These are phyloP conservation scores for Malus orientalis DNA, from an alignment of 306 rosid species.

Conservation along the genomic window DNA sequence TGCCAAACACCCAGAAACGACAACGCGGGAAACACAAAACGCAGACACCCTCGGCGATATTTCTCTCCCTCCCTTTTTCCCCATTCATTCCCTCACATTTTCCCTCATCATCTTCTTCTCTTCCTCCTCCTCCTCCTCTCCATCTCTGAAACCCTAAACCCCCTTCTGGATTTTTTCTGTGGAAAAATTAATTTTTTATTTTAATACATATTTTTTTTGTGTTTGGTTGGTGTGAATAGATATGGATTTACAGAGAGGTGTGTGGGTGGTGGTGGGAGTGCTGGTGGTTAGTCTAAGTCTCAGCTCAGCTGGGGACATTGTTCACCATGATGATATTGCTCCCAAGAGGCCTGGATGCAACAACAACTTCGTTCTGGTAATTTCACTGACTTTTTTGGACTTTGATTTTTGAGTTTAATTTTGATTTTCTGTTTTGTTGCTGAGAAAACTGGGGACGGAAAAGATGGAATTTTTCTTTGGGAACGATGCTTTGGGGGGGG, in stretches of 20 bases:
- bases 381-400: background rate
- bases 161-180: background rate
- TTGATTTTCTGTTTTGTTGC: constrained; percentile 15
- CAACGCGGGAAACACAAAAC: constrained; percentile 15
- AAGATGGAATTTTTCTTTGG: background rate
- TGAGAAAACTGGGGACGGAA: constrained; percentile 15
- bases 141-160: constrained; percentile 26
- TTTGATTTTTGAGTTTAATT: background rate
- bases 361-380: constrained; percentile 90
- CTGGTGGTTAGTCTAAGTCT: constrained; percentile 30
- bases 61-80: constrained; percentile 1
- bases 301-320: constrained; percentile 81
- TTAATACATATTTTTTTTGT: too few relatives aligned
- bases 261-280: constrained; percentile 22
- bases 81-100: background rate
- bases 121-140: background rate
- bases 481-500: background rate
- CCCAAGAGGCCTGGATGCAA: constrained; percentile 86
- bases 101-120: constrained; percentile 25
- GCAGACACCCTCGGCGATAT: background rate
- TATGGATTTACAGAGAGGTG: constrained; percentile 42
- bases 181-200: too few relatives aligned
- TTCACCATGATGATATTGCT: constrained; percentile 73
- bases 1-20: constrained; percentile 10
- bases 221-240: background rate